A percentile compares a stretch with the other conserved stretches of the same genome.
Evolutionary conservation across 2,329 filamentous ascomycete species (phyloP).

Genomic region (Ascochyta lentis): DNA sequence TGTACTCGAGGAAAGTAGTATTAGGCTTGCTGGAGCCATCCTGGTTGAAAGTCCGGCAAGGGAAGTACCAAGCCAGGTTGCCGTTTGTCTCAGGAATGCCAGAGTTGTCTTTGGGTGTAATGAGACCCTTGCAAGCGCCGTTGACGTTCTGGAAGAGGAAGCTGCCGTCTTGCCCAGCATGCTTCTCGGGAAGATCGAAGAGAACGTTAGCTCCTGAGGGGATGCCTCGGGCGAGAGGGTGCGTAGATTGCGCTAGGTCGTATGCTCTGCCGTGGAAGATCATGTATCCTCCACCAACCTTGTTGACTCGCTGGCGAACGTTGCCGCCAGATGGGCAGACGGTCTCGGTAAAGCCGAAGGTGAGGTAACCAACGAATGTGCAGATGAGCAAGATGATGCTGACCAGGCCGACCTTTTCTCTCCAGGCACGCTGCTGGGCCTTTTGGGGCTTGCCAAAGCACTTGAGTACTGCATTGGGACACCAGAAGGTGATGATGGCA

Average conservation of each 20-base stretch:
- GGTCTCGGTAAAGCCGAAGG: constrained; percentile 90
- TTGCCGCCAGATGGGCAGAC: constrained; percentile 79
- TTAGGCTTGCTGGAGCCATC: constrained; percentile 86
- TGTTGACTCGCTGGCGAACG: constrained; percentile 76
- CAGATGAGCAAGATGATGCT: constrained; percentile 91
- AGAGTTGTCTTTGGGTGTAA: constrained; percentile 73
- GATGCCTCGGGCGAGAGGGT: constrained; percentile 82
- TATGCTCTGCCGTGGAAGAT: constrained; percentile 96
- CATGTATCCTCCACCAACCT: constrained; percentile 84
- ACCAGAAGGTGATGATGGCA: constrained; percentile 92
- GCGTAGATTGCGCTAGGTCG: constrained; percentile 76
- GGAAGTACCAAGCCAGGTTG: constrained; percentile 95
- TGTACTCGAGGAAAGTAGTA: constrained; percentile 74
- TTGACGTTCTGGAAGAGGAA: constrained; percentile 99
- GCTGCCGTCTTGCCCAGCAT: constrained; percentile 89
- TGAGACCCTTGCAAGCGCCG: constrained; percentile 90
- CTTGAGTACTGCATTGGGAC: constrained; percentile 79
- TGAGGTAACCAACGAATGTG: constrained; percentile 89
- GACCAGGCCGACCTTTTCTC: constrained; percentile 96
- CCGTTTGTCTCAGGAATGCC: constrained; percentile 73
- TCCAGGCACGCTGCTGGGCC: constrained; percentile 90
- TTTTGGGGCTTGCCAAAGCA: constrained; percentile 87
- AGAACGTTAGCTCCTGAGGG: constrained; percentile 78
- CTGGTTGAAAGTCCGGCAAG: constrained; percentile 89
- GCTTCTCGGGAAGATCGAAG: constrained; percentile 81